Evolutionary conservation across 371 early-diverging fungal species (phyloP).

Genomic region (Thermomucor indicae-seudaticae): DNA sequence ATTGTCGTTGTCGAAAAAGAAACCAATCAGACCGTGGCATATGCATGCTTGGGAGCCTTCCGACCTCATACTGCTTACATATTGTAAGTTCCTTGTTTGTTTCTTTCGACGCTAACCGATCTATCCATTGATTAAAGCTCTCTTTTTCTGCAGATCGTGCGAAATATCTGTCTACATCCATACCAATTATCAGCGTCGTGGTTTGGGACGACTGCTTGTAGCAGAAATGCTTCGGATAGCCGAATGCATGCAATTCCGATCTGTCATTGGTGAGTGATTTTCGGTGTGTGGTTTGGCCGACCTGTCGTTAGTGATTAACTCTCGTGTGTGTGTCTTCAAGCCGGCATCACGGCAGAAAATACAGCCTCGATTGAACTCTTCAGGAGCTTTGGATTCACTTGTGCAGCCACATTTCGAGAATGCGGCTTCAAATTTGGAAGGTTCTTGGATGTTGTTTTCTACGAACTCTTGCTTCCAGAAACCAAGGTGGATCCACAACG

Average conservation of each 20-base stretch:
- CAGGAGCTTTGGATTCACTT: constrained; percentile 24
- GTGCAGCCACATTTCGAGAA: constrained; percentile 30
- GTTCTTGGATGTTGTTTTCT: constrained; percentile 35
- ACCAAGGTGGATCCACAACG: constrained; percentile 1
- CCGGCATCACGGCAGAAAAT: constrained; percentile 43
- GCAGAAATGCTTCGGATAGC: constrained; percentile 31
- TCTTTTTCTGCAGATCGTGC: constrained; percentile 19
- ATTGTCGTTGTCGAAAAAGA: constrained; percentile 39
- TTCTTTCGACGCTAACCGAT: no score
- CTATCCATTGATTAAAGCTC: neutral
- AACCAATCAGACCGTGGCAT: constrained; percentile 30
- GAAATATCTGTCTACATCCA: constrained; percentile 47
- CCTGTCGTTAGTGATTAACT: no score
- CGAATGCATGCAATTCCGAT: constrained; percentile 26
- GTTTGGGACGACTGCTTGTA: constrained; percentile 30
- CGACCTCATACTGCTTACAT: constrained; percentile 36
- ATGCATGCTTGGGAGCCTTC: constrained; percentile 28
- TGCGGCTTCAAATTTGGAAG: constrained; percentile 43
- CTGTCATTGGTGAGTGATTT: constrained; percentile 22
- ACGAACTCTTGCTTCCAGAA: constrained; percentile 25
- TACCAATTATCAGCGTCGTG: constrained; percentile 33
- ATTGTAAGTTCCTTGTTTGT: constrained; percentile 20
- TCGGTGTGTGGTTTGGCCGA: no score
- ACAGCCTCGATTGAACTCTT: constrained; percentile 29
- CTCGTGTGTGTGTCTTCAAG: constrained; percentile 11